phyloP scores from a whole-genome alignment of 352 stramenopile species.

The Globisporangium uncinulatum region DNA sequence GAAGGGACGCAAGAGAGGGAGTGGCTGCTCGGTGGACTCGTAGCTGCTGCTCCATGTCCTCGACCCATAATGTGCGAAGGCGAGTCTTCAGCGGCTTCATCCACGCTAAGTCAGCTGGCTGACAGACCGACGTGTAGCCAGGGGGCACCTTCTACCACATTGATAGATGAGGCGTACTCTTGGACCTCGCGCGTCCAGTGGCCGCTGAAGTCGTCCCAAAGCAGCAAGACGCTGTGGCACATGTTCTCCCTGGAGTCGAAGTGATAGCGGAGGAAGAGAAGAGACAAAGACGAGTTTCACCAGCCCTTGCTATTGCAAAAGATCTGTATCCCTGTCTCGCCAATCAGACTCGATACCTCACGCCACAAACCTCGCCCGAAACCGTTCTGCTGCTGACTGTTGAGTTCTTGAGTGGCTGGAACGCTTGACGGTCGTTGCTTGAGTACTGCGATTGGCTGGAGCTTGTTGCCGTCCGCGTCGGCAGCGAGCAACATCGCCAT shows the following conservation, averaged over 20 bases:
- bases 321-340: slow-evolving; percentile 5
- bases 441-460: slow-evolving; percentile 13
- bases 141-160: slow-evolving; percentile 7
- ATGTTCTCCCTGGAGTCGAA: too few relatives aligned
- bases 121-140: slow-evolving; percentile 13
- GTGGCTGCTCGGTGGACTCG: too few relatives aligned
- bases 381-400: slow-evolving; percentile 13
- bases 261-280: too few relatives aligned
- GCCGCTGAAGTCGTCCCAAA: too few relatives aligned
- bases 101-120: slow-evolving; percentile 12
- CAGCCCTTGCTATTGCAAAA: slow-evolving; percentile 18
- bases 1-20: too few relatives aligned
- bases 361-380: slow-evolving; percentile 22
- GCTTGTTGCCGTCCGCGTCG: slow-evolving; percentile 10
- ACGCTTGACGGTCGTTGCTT: slow-evolving; percentile 13
- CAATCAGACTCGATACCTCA: slow-evolving; percentile 10
- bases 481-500: slow-evolving; percentile 15
- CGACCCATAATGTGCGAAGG: too few relatives aligned
- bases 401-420: slow-evolving; percentile 7
- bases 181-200: too few relatives aligned
- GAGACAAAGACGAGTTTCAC: slow-evolving; percentile 8
- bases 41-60: too few relatives aligned
- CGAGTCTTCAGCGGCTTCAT: slow-evolving; percentile 15
- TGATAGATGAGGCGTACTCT: too few relatives aligned
- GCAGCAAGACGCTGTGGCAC: too few relatives aligned